Conservation (phyloP, 2,329 filamentous ascomycete species). For the Colletotrichum graminicola region DNA sequence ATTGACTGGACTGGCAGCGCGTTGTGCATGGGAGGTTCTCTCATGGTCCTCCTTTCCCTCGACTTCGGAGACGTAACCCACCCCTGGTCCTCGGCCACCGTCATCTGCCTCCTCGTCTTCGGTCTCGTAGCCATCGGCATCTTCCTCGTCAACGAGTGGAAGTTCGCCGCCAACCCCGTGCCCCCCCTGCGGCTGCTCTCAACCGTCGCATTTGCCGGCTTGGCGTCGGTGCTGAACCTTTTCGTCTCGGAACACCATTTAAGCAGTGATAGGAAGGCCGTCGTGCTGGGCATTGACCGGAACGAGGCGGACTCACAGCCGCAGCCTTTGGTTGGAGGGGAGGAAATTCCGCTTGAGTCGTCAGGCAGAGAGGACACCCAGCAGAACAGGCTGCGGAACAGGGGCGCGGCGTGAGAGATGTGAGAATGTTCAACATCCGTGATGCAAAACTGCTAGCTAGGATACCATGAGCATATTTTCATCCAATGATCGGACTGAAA, state of each 20-base stretch:
- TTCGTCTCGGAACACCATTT: constrained; percentile 22
- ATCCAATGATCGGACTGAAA: too few relatives aligned
- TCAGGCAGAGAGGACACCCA: constrained; percentile 11
- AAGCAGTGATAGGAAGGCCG: constrained; percentile 18
- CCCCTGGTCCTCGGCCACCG: constrained; percentile 76
- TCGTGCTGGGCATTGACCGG: constrained; percentile 15
- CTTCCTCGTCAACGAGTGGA: constrained; percentile 53
- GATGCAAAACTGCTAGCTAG: too few relatives aligned
- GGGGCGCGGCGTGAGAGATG: neutral
- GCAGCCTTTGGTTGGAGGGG: neutral
- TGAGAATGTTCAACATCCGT: too few relatives aligned
- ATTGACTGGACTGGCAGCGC: constrained; percentile 60
- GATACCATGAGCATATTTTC: too few relatives aligned
- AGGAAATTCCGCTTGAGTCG: constrained; percentile 20
- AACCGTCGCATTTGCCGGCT: constrained; percentile 33
- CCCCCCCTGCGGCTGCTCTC: constrained; percentile 60
- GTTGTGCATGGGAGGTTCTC: constrained; percentile 53
- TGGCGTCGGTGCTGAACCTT: constrained; percentile 7
- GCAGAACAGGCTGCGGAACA: constrained; percentile 1
- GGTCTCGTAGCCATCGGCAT: constrained; percentile 58
- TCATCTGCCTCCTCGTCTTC: constrained; percentile 63
- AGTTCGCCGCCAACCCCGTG: constrained; percentile 48
- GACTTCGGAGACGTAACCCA: constrained; percentile 68
- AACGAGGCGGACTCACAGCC: neutral
- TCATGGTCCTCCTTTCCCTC: constrained; percentile 51